Percentiles rank a stretch among this genome's conserved stretches.
Conservation (phyloP, 495 filamentous ascomycete species). For the Penicillium desertorum region DNA sequence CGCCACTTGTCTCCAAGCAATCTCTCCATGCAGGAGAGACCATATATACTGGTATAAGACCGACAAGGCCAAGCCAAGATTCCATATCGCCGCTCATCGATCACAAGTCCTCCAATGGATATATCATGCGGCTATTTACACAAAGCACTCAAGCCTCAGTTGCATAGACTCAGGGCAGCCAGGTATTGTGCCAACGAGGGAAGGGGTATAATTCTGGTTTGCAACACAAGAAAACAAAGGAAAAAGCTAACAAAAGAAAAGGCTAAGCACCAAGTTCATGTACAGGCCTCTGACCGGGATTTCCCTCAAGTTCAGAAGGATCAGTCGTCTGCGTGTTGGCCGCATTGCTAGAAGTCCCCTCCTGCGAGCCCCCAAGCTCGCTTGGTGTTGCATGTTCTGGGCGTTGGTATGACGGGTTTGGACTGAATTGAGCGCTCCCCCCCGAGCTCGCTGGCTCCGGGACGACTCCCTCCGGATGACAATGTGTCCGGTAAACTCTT, state of each 20-base stretch:
- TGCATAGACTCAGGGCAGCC: background rate
- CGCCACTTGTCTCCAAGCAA: no score
- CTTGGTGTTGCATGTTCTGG: background rate
- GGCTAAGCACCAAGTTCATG: constrained; percentile 11
- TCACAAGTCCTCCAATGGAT: background rate
- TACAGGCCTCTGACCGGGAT: background rate
- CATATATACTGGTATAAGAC: background rate
- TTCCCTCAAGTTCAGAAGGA: background rate
- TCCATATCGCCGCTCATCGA: background rate
- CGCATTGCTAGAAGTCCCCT: background rate
- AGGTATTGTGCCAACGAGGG: background rate
- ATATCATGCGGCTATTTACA: background rate
- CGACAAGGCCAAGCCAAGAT: background rate
- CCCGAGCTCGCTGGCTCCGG: constrained; percentile 3
- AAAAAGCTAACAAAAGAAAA: background rate
- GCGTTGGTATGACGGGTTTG: background rate
- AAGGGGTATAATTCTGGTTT: constrained; percentile 1
- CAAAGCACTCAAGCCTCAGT: background rate
- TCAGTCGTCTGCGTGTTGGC: background rate
- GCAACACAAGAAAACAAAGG: background rate
- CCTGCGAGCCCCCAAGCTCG: background rate
- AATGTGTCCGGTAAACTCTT: background rate
- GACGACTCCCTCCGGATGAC: background rate
- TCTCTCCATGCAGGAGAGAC: background rate
- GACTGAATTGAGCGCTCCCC: background rate